Percentiles rank a stretch among this genome's conserved stretches.
phyloP scores from a whole-genome alignment of 805 yeast genomes.

The Cyberlindnera subsufficiens region DNA sequence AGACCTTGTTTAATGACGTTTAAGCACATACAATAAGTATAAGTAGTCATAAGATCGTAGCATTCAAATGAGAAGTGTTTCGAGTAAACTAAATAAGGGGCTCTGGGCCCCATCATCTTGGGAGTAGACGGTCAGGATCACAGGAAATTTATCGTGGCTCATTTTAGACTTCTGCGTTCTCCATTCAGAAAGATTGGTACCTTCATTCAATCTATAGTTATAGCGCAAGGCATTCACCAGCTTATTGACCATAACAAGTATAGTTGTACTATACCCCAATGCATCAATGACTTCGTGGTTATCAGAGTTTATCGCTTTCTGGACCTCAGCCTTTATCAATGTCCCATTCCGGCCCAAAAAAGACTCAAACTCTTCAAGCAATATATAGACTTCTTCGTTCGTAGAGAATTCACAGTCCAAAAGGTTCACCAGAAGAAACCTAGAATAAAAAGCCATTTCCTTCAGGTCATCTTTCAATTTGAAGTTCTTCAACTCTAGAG shows the following conservation, averaged over 20 bases:
- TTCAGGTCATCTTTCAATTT: conserved; percentile 10
- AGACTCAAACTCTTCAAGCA: conserved; percentile 38
- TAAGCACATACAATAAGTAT: neutral
- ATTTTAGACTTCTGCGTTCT: conserved; percentile 7
- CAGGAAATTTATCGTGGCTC: neutral
- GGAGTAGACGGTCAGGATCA: neutral
- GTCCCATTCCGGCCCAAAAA: conserved; percentile 7
- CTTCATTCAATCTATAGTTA: conserved; percentile 8
- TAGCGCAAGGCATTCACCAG: conserved; percentile 6
- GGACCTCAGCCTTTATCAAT: conserved; percentile 2
- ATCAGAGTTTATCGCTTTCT: neutral
- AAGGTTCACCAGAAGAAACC: conserved; percentile 35
- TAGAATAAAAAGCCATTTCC: conserved; percentile 24
- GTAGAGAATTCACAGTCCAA: conserved; percentile 32
- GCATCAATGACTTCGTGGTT: neutral
- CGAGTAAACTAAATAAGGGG: neutral
- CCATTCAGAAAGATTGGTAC: conserved; percentile 4
- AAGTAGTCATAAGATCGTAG: neutral
- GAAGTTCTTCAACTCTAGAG: conserved; percentile 24
- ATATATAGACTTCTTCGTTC: conserved; percentile 45
- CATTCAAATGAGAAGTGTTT: neutral
- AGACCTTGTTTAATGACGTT: neutral
- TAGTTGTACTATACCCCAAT: neutral
- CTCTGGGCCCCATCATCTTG: neutral
- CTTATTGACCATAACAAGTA: neutral